Conservation (phyloP, 805 yeast genomes). For the Lipomyces yamadae region DNA sequence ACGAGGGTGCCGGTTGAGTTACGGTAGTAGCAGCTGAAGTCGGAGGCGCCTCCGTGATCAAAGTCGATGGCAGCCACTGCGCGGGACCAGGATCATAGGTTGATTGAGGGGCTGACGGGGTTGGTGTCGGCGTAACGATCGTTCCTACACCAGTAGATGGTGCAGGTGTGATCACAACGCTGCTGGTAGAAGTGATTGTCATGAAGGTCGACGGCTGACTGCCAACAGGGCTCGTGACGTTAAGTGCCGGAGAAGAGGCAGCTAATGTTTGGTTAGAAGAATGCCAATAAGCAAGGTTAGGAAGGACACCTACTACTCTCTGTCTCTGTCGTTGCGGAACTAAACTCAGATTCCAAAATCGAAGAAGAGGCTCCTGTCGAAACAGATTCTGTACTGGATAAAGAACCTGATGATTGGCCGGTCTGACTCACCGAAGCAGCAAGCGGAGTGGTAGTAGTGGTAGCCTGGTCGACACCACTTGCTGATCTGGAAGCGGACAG, state of each 20-base stretch:
- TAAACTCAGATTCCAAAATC: background rate
- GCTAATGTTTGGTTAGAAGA: background rate
- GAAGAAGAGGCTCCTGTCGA: background rate
- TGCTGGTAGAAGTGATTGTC: constrained; percentile 24
- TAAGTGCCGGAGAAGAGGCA: constrained; percentile 11
- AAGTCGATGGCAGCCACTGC: constrained; percentile 54
- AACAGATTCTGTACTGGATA: background rate
- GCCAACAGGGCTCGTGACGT: constrained; percentile 4
- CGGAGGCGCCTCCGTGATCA: constrained; percentile 48
- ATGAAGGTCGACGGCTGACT: constrained; percentile 36
- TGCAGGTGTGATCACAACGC: constrained; percentile 21
- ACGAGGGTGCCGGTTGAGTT: constrained; percentile 24
- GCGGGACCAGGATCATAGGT: constrained; percentile 27
- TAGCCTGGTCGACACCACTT: background rate
- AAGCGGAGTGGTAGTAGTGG: background rate
- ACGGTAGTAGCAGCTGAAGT: constrained; percentile 43
- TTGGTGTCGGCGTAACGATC: background rate
- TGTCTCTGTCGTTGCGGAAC: background rate
- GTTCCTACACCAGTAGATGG: background rate
- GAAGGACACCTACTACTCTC: background rate
- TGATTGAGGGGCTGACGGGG: background rate
- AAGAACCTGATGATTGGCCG: background rate
- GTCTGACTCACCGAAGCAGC: background rate
- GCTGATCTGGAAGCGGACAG: background rate
- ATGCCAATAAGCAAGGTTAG: background rate